Conservation (phyloP, 768 basidiomycete species). For the Strobilomyces echinocephalus region DNA sequence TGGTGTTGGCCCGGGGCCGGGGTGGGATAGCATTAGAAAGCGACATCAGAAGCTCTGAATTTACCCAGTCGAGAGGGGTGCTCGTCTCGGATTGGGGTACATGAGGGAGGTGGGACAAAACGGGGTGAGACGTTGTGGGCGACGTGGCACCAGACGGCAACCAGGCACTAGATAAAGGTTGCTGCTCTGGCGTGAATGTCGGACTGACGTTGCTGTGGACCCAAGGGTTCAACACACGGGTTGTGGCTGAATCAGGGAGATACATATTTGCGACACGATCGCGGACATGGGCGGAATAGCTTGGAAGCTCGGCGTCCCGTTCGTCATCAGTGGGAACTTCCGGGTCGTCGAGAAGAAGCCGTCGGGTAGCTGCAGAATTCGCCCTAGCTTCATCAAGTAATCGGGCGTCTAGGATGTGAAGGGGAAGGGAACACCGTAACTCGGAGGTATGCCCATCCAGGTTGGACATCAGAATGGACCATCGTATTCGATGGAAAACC, state of each 20-base stretch:
- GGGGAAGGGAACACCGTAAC: conserved; percentile 88
- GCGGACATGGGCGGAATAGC: conserved; percentile 83
- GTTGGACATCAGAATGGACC: conserved; percentile 77
- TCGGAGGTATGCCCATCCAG: conserved; percentile 90
- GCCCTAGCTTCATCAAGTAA: conserved; percentile 72
- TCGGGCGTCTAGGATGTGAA: conserved; percentile 74
- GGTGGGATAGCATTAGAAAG: conserved; percentile 40
- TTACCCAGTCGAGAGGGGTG: conserved; percentile 70
- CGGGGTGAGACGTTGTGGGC: conserved; percentile 35
- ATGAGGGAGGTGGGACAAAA: conserved; percentile 33
- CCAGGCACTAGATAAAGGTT: conserved; percentile 16
- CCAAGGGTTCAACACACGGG: conserved; percentile 66
- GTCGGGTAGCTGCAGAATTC: conserved; percentile 69
- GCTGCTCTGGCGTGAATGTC: conserved; percentile 20
- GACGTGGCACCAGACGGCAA: conserved; percentile 35
- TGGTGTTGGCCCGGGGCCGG: conserved; percentile 13
- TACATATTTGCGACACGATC: conserved; percentile 84
- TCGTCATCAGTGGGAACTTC: conserved; percentile 42
- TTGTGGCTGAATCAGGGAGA: conserved; percentile 55
- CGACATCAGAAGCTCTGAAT: conserved; percentile 76
- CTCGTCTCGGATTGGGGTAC: conserved; percentile 40
- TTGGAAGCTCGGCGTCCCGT: conserved; percentile 75
- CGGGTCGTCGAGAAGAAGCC: conserved; percentile 38
- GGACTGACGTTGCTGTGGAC: conserved; percentile 40
- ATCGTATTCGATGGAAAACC: conserved; percentile 74